phyloP scores from a whole-genome alignment of 345 rosid species.

The Euphorbia pulcherrima region DNA sequence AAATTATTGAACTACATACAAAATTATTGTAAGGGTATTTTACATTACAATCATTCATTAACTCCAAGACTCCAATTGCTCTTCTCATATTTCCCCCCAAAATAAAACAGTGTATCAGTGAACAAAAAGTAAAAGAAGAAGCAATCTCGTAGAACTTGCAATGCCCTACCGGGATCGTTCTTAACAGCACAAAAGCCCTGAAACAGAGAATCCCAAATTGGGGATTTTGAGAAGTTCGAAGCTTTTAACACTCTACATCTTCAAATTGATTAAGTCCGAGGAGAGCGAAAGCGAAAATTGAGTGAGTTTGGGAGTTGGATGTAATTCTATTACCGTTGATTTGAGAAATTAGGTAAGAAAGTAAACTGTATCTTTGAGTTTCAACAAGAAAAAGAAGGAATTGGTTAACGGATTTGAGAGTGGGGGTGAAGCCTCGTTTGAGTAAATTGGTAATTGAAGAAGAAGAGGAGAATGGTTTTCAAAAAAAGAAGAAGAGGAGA shows the following conservation, averaged over 20 bases:
- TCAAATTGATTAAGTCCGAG: constrained; percentile 50
- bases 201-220: constrained; percentile 49
- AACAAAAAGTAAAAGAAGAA: constrained; percentile 51
- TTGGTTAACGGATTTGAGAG: constrained; percentile 37
- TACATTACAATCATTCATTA: constrained; percentile 45
- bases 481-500: no score
- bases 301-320: constrained; percentile 38
- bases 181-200: constrained; percentile 39
- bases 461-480: no score
- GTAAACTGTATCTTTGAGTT: constrained; percentile 25
- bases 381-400: constrained; percentile 41
- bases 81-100: constrained; percentile 44
- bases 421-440: constrained; percentile 53
- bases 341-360: constrained; percentile 36
- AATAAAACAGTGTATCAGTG: constrained; percentile 52
- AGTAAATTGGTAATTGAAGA: constrained; percentile 34
- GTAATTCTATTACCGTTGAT: constrained; percentile 29
- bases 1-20: constrained; percentile 62
- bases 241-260: constrained; percentile 49
- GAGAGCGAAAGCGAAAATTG: constrained; percentile 46
- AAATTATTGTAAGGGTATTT: constrained; percentile 63
- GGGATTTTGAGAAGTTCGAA: constrained; percentile 29
- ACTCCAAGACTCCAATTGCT: constrained; percentile 59
- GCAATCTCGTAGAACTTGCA: constrained; percentile 43
- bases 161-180: constrained; percentile 45